A percentile compares a stretch with the other conserved stretches of the same genome.
Evolutionary conservation across 2,329 filamentous ascomycete genomes (phyloP).

Genomic region (Penicillium fuscoglaucum): DNA sequence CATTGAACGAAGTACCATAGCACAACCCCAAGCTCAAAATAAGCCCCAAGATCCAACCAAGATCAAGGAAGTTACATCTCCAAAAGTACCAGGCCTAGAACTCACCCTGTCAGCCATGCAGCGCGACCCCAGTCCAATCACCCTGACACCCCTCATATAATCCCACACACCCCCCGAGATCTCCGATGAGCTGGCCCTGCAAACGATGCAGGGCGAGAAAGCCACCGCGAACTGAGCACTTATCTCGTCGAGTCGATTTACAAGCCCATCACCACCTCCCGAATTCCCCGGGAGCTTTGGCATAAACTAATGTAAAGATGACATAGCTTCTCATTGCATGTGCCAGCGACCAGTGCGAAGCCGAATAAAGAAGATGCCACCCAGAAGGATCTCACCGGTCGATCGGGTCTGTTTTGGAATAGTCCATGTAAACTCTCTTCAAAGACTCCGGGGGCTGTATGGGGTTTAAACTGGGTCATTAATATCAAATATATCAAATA

Average conservation of each 20-base stretch:
- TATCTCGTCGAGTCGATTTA: slow-evolving; percentile 20
- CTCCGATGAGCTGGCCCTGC: slow-evolving; percentile 7
- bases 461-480: neutral
- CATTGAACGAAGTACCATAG: neutral
- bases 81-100: slow-evolving; percentile 3
- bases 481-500: neutral
- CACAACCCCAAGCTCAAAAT: neutral
- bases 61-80: neutral
- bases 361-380: neutral
- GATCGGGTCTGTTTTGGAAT: neutral
- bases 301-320: slow-evolving; percentile 23
- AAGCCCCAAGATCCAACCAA: neutral
- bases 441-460: neutral
- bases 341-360: slow-evolving; percentile 24
- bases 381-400: neutral
- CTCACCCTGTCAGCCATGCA: neutral
- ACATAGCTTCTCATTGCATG: slow-evolving; percentile 21
- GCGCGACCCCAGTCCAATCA: neutral
- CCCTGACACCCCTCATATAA: neutral
- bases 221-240: slow-evolving; percentile 23
- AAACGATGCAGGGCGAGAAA: slow-evolving; percentile 2
- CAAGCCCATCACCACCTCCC: slow-evolving; percentile 18
- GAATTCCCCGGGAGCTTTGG: slow-evolving; percentile 15
- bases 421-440: neutral
- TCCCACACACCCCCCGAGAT: neutral